Base-by-base conservation (phyloP, 371 early-diverging fungal genomes). In the Mortierella sp. region DNA sequence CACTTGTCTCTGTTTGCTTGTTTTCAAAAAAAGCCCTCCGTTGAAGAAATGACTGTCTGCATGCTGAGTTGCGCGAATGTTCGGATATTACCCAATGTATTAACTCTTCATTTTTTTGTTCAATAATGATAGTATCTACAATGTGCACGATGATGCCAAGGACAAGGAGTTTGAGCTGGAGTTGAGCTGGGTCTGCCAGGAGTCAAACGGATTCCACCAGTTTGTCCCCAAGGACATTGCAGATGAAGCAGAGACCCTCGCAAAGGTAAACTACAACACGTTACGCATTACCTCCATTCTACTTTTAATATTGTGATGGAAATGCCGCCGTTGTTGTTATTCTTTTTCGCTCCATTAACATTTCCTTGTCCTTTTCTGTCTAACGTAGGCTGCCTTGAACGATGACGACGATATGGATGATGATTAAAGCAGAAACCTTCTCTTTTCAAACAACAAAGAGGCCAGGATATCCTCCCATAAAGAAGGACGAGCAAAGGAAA, bases 141-240 rank as follows among this genome's bases (percentile, higher is more conserved):
- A 94, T 45, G 97, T 95, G 55, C 99, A 99, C 79, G 99, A 98
- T 84, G 98, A 98, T 63, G 92, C 93, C 70, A 98, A 99, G 89
- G 99, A 99, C 88, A 98, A 97, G 88, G 96, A 96, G 53, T 97
- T 98, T 90, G 99, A 99, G 88, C 89, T 99, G 53, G 99, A 99
- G 87, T 86, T 98, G 77, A 95, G 94, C 88, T 99, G 99, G 99
- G 91, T 98, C 65, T 95, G 96, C 79, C 92, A 89, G n/a, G 96
- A 96, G 73, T 93, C 96, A 43, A 90, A 90, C 31, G 89, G 90
- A 37, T 87, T 90, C 73, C 98, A 98, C 85, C 89, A 92, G 70
- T 89, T 94, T 70, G 98, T 98, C 29, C 98, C 99, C 69, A 90
- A 93, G 78, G 97, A 95, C 29, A 79, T 98, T 73, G 88, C 91